Base-by-base conservation (phyloP, 768 basidiomycete genomes). In the Mycena filopes region DNA sequence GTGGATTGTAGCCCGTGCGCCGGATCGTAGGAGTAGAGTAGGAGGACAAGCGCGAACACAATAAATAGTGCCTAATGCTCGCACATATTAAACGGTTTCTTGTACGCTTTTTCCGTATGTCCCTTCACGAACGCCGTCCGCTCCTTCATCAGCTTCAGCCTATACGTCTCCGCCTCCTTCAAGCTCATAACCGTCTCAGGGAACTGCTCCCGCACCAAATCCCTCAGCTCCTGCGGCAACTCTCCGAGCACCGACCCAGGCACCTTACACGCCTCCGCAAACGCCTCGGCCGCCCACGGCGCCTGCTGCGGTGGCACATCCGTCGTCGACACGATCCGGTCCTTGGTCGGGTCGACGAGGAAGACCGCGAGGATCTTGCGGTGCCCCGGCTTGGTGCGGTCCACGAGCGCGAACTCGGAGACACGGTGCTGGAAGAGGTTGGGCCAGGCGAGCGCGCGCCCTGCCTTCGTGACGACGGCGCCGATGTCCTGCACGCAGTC, bases 331-430 rank as follows among this genome's bases (percentile, higher is more conserved):
- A 73, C 75, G 26, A 72, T 69, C n/a, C 78, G 69, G 2, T 63
- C 54, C 4, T 65, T 38, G 18, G 70, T 65, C 4, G 81, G 81
- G 55, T 82, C 78, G 55, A 80, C 74, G 53, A 82, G 76, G 72
- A 79, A 79, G 61, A 81, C 69, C 13, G 74, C 74, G 41, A 82
- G 70, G 40, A 82, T 81, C 67, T 80, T 82, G 54, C 80, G 77
- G 50, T 79, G 73, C 4, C 80, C 81, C 0, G 78, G 79, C 60
- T 75, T 75, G 26, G 75, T 68, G 1, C 65, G 51, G 55, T 82
- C 78, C 15, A 55, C 64, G 29, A 81, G 77, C 53, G 73, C 47
- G 69, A 82, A 82, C 6, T 76, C 68, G 29, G 73, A 75, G 28
- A 81, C 77, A 26, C 71, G 71, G 66, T 81, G 79, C 55, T 81